Base-by-base conservation (phyloP, 108 stramenopile genomes). In the Nitzschia palea region DNA sequence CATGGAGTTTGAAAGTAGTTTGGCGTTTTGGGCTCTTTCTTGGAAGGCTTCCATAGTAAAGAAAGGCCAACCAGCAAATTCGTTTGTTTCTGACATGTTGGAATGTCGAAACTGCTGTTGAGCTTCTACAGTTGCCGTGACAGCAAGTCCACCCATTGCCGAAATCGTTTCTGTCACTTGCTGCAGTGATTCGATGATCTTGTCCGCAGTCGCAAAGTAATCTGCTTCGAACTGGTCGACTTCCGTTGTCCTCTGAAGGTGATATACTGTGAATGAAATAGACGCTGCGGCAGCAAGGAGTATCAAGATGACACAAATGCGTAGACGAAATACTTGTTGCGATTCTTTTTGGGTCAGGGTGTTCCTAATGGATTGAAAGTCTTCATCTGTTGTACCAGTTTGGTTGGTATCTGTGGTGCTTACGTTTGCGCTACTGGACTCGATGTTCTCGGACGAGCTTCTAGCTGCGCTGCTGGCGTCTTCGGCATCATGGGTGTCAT, bases 41-140 rank as follows among this genome's bases (percentile, higher is more conserved):
- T 57, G 56, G 30, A 57, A 57, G 56, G 31, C 34, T 8, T 14
- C 9, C 15, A 57, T 14, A 32, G 56, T 35, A 22, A 57, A n/a
- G 32, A 57, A 57, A 17, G 56, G 56, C 56, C 56, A 57, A 17
- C n/a, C n/a, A n/a, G n/a, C n/a, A n/a, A n/a, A n/a, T n/a, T n/a
- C n/a, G n/a, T n/a, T n/a, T n/a, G n/a, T n/a, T n/a, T n/a, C n/a
- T n/a, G n/a, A n/a, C n/a, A n/a, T n/a, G n/a, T n/a, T n/a, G n/a
- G n/a, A n/a, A 2, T 1, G 14, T 25, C 20, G 23, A 14, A n/a
- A 2, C 20, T 17, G 20, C 25, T 52, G 14, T 22, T 25, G 3
- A 52, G 25, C 27, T 14, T 52, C 12, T 2, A 26, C 51, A 2
- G 23, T 52, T 14, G 23, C 20, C 23, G 51, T 23, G 12, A 52